These are phyloP conservation scores for Ajuga chamaepitys DNA, from an alignment of 257 asterid genomes.

Conservation along the genomic window DNA sequence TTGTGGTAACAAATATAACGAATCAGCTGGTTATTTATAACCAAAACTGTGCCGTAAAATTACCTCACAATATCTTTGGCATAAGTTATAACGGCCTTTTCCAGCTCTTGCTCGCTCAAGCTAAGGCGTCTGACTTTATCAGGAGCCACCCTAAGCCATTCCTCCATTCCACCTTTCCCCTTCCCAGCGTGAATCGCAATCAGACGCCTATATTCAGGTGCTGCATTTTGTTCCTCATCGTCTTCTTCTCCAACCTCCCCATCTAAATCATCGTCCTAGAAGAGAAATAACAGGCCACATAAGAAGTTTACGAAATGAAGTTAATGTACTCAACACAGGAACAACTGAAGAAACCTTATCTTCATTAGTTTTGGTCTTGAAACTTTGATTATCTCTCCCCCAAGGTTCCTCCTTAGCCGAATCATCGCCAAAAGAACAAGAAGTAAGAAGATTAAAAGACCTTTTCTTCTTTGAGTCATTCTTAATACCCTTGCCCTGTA, in stretches of 20 bases:
- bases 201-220: slow-evolving; percentile 49
- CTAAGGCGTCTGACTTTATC: slow-evolving; percentile 66
- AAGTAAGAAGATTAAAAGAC: no score
- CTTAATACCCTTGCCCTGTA: slow-evolving; percentile 28
- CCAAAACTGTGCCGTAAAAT: neutral
- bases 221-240: slow-evolving; percentile 29
- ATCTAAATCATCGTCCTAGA: slow-evolving; percentile 34
- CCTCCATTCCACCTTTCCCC: slow-evolving; percentile 57
- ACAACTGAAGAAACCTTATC: slow-evolving; percentile 31
- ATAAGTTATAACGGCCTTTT: slow-evolving; percentile 34
- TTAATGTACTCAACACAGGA: neutral
- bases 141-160: slow-evolving; percentile 45
- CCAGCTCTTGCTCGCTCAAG: slow-evolving; percentile 65
- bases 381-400: slow-evolving; percentile 37
- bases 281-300: neutral
- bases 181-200: slow-evolving; percentile 80
- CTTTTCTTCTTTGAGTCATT: no score
- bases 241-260: slow-evolving; percentile 28
- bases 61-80: slow-evolving; percentile 39
- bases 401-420: slow-evolving; percentile 25
- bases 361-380: slow-evolving; percentile 14
- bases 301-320: no score
- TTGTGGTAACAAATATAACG: no score
- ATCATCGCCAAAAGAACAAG: no score
- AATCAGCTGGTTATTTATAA: no score